A percentile compares a stretch with the other conserved stretches of the same genome.
Conservation (phyloP, 148 eudicot species). For the Spergularia bocconei region DNA sequence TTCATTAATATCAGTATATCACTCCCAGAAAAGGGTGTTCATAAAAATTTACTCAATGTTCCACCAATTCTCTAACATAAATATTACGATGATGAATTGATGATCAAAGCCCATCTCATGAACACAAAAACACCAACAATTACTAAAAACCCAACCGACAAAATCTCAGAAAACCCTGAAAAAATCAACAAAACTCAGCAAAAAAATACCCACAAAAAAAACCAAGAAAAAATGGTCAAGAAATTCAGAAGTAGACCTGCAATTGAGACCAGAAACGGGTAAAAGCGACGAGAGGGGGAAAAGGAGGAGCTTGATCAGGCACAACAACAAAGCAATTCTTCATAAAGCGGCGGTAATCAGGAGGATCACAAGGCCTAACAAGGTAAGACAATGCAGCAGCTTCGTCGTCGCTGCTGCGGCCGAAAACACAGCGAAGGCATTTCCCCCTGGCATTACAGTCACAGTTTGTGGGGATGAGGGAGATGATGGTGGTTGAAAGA, state of each 20-base stretch:
- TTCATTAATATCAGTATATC: no score
- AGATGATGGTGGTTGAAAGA: constrained; percentile 51
- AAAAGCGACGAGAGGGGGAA: constrained; percentile 26
- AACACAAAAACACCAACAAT: no score
- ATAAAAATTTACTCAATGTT: no score
- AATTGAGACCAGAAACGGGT: constrained; percentile 49
- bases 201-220: neutral
- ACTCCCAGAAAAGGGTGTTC: no score
- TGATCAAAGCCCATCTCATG: no score
- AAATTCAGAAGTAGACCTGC: constrained; percentile 35
- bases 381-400: constrained; percentile 39
- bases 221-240: neutral
- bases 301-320: constrained; percentile 48
- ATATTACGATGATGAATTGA: no score
- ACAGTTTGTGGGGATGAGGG: constrained; percentile 43
- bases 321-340: constrained; percentile 57
- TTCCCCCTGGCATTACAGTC: constrained; percentile 39
- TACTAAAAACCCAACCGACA: neutral
- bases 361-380: constrained; percentile 45
- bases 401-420: constrained; percentile 15
- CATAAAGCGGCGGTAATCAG: constrained; percentile 52
- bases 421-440: constrained; percentile 47
- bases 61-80: no score
- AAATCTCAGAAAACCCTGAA: neutral
- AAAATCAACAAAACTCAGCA: neutral